Conservation (phyloP, 495 filamentous ascomycete species). For the Penicillium alfredii region DNA sequence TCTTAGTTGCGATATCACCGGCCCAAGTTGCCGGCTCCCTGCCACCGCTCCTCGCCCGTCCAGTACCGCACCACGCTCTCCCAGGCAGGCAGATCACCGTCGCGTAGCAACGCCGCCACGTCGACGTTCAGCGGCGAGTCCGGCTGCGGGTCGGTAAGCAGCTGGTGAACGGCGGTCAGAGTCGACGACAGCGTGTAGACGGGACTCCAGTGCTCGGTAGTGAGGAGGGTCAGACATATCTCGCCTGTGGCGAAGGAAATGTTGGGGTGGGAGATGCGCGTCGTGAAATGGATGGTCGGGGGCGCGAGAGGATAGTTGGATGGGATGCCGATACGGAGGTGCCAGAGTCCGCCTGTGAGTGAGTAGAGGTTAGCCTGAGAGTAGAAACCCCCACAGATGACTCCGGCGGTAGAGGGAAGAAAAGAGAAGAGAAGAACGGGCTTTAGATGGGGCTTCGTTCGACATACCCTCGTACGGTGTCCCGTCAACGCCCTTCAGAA, state of each 20-base stretch:
- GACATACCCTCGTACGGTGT: conserved; percentile 66
- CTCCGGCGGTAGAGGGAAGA: too few relatives aligned
- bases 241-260: conserved; percentile 75
- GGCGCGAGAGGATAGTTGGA: conserved; percentile 70
- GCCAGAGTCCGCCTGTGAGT: conserved; percentile 74
- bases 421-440: not conserved
- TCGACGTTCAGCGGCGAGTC: conserved; percentile 90
- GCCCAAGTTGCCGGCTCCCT: conserved; percentile 9
- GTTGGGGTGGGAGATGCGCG: conserved; percentile 81
- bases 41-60: conserved; percentile 50
- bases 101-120: conserved; percentile 68
- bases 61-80: conserved; percentile 78
- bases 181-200: conserved; percentile 74
- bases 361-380: too few relatives aligned
- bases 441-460: conserved; percentile 1
- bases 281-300: conserved; percentile 71
- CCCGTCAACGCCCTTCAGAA: conserved; percentile 63
- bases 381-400: too few relatives aligned
- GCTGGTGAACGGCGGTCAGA: conserved; percentile 68
- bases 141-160: conserved; percentile 68
- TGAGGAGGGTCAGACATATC: conserved; percentile 86
- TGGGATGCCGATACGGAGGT: conserved; percentile 71
- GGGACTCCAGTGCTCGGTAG: conserved; percentile 73
- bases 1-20: conserved; percentile 15
- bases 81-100: conserved; percentile 70